These are phyloP conservation scores for Limnomonas spitsbergensis DNA, from an alignment of 139 green algal species.

Conservation along the genomic window DNA sequence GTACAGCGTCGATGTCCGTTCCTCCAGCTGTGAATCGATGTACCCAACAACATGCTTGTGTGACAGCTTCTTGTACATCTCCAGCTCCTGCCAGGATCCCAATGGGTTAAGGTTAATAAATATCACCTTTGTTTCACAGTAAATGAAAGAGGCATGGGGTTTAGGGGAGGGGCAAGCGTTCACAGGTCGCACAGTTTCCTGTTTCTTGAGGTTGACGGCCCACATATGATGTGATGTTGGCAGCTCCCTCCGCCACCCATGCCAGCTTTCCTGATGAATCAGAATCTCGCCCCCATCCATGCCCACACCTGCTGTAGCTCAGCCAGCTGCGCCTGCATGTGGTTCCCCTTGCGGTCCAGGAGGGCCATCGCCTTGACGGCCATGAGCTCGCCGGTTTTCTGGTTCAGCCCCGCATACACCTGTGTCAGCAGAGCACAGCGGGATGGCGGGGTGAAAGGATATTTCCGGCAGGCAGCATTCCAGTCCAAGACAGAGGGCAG, in stretches of 20 bases:
- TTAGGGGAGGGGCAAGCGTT: too few relatives aligned
- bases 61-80: slow-evolving; percentile 65
- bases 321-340: slow-evolving; percentile 25
- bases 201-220: too few relatives aligned
- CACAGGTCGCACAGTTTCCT: too few relatives aligned
- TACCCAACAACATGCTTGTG: slow-evolving; percentile 73
- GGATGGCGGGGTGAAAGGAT: too few relatives aligned
- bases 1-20: slow-evolving; percentile 61
- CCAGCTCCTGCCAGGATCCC: slow-evolving; percentile 62
- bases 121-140: background rate
- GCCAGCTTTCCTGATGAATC: too few relatives aligned
- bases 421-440: background rate
- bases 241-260: too few relatives aligned
- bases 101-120: slow-evolving; percentile 8
- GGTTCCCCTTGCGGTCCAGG: background rate
- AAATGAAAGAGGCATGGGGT: background rate
- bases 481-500: too few relatives aligned
- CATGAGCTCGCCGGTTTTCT: slow-evolving; percentile 86
- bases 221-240: too few relatives aligned
- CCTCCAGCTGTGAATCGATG: slow-evolving; percentile 54
- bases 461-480: too few relatives aligned
- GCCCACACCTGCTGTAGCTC: slow-evolving; percentile 26
- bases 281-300: too few relatives aligned
- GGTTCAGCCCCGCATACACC: slow-evolving; percentile 87
- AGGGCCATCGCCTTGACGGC: slow-evolving; percentile 83